These are phyloP conservation scores for Penicillium mononematosum DNA, from an alignment of 495 filamentous ascomycete genomes.

Conservation along the genomic window DNA sequence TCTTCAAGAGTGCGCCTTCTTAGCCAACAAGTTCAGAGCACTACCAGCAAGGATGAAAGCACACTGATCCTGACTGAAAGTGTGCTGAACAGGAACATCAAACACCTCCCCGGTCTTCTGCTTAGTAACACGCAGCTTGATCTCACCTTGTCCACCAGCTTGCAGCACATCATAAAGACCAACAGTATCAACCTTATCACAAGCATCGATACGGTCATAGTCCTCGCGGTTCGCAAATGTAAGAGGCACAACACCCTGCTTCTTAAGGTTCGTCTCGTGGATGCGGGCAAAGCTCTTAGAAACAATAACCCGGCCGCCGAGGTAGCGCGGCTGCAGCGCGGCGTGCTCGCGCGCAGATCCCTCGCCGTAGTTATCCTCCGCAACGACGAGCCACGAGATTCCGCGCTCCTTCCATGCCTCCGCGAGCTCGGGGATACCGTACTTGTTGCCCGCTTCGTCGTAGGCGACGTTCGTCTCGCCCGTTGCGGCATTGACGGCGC, in stretches of 20 bases:
- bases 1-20: slow-evolving; percentile 37
- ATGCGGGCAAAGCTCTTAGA: slow-evolving; percentile 93
- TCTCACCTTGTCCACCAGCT: slow-evolving; percentile 76
- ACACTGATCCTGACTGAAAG: slow-evolving; percentile 82
- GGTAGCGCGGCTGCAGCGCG: slow-evolving; percentile 90
- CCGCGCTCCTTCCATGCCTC: slow-evolving; percentile 72
- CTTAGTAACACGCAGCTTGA: slow-evolving; percentile 66
- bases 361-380: slow-evolving; percentile 98
- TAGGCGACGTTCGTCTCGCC: slow-evolving; percentile 89
- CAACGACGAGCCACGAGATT: slow-evolving; percentile 82
- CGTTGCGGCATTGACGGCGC: slow-evolving; percentile 86
- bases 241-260: slow-evolving; percentile 93
- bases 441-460: slow-evolving; percentile 65
- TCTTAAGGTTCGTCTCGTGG: slow-evolving; percentile 99
- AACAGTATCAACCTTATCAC: slow-evolving; percentile 76
- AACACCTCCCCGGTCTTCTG: slow-evolving; percentile 57
- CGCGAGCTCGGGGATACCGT: slow-evolving; percentile 80
- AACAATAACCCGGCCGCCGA: slow-evolving; percentile 84
- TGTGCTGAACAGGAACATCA: slow-evolving; percentile 56
- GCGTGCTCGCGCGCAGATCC: slow-evolving; percentile 94
- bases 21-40: slow-evolving; percentile 83
- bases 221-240: slow-evolving; percentile 85
- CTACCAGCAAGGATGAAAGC: slow-evolving; percentile 90
- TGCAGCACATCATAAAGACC: slow-evolving; percentile 79
- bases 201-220: slow-evolving; percentile 77